These are phyloP conservation scores for Erodium texanum DNA, from an alignment of 441 rosid species.

Conservation along the genomic window DNA sequence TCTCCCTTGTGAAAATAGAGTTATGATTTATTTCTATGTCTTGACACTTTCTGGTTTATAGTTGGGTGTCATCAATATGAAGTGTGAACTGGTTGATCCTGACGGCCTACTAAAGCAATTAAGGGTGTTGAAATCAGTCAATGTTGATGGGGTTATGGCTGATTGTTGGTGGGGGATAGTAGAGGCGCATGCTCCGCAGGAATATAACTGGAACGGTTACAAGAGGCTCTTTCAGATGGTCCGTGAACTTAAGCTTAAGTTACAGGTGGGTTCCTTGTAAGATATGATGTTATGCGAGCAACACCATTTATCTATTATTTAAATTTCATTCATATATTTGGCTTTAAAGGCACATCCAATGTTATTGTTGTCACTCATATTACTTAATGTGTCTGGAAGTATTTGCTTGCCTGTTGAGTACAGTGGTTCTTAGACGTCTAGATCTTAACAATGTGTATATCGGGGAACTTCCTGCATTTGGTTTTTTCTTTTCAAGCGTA, in stretches of 20 bases:
- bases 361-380: background rate
- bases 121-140: conserved; percentile 64
- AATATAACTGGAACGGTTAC: conserved; percentile 94
- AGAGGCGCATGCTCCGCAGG: conserved; percentile 81
- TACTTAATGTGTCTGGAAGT: background rate
- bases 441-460: background rate
- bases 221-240: conserved; percentile 74
- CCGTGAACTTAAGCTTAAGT: conserved; percentile 69
- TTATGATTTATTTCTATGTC: conserved; percentile 6
- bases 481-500: background rate
- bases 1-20: background rate
- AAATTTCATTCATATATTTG: background rate
- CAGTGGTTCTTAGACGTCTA: conserved; percentile 3
- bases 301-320: background rate
- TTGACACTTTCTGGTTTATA: conserved; percentile 27
- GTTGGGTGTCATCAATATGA: conserved; percentile 90
- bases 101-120: conserved; percentile 80
- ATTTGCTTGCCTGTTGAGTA: background rate
- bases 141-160: conserved; percentile 75
- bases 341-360: background rate
- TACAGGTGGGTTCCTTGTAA: conserved; percentile 49
- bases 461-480: background rate
- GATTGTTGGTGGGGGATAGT: conserved; percentile 99
- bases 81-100: conserved; percentile 84
- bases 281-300: background rate